Base-by-base conservation (phyloP, 208 protist genomes). In the Trypanosoma congolense region DNA sequence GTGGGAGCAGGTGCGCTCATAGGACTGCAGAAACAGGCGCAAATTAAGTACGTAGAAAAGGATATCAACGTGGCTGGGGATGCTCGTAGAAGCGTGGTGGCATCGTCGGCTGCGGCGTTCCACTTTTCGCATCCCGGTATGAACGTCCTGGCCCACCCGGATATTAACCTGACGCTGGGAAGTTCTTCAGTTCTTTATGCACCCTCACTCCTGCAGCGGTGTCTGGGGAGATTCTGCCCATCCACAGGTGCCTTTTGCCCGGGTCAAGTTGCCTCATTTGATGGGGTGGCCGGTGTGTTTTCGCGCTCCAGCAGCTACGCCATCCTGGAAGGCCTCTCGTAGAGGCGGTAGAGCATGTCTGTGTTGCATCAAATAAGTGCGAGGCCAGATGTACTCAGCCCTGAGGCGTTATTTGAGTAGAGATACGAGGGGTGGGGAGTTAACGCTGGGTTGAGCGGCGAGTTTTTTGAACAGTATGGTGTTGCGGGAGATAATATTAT, bases 41-140 rank as follows among this genome's bases (percentile, higher is more conserved):
- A 57, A 3, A 76, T 81, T 9, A 52, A 77, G 3, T 71, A 67
- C 1, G 80, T 81, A 0, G 68, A 74, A 30, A 93, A 93, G 41
- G 76, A 87, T 55, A 83, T 93, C 41, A 77, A 70, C 30, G 70
- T 93, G 16, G 77, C 79, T 4, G 70, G 83, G 12, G 87, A 93
- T 55, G 78, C 69, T 8, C 70, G 82, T 10, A 67, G 68, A 46
- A 87, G 77, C 51, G 74, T 90, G 19, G 70, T 87, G 5, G 80
- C 73, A 14, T 90, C 87, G 10, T 82, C 72, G 5, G 66, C 68
- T 9, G 80, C 77, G 1, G 82, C 68, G 0, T 73, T 93, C 25
- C 87, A 93, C 67, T 93, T 89, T 53, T 93, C 87, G 2, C 78
- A 90, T 66, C 61, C 64, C n/a, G 76, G 79, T 0, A 73, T 93